Evolutionary conservation across 495 filamentous ascomycete species (phyloP), one percentile per base, ranked within the genome.

Genomic region (Bacidia rubella): DNA sequence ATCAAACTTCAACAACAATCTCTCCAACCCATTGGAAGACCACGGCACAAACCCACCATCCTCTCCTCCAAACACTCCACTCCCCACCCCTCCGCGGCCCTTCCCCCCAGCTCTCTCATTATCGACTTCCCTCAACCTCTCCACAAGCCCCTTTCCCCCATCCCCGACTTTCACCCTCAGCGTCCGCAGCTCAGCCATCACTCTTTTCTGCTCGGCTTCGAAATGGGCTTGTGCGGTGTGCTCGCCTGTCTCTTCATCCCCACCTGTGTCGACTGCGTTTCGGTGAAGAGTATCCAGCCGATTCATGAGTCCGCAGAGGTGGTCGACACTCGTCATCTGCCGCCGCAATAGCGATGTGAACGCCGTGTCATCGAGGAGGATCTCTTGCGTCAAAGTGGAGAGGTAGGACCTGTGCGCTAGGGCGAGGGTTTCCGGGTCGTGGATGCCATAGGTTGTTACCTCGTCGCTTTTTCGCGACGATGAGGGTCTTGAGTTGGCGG

Each of bases 1-100:
- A 69, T 92, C 87, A 53, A 94, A 67, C 63, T 90, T 90, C 85
- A 93, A 89, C 42, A 94, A 62, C 62, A 94, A 69, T 49, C 85
- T 71, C 68, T 90, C 85, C 21, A 92, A 78, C 7, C 86, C 84
- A 2, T 80, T 82, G 2, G 80, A 74, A 42, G 79, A 78, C 50
- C 76, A 72, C 5, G 83, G 81, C 49, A 76, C 72, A 63, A 56
- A 62, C 20, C 66, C 71, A 3, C 66, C 63, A 9, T 54, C 53
- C 21, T 61, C 51, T 22, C 56, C 55, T 26, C 45, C 58, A 3
- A 27, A 15, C 39, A 44, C 26, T 53, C 55, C 17, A 47, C 43
- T 29, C 39, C 60, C 64, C 51, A 63, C 71, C 65, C 45, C 66
- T 60, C 60, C 68, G 54, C 64, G 69, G 61, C 63, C 74, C 41